phyloP scores from a whole-genome alignment of 1,284 basidiomycete species.

The Pterulicium gracile region DNA sequence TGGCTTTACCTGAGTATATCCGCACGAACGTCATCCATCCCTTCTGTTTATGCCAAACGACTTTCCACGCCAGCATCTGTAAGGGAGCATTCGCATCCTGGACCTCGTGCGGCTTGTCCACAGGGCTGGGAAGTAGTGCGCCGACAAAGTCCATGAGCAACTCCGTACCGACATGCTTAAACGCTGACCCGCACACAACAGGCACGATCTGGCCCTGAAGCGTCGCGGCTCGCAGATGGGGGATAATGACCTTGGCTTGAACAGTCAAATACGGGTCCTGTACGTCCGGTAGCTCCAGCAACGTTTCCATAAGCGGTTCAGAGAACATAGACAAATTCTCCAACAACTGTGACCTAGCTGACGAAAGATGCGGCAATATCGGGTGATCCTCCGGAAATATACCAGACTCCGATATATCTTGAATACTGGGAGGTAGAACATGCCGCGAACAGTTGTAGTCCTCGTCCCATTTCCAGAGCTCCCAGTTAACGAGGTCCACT shows the following conservation, averaged over 20 bases:
- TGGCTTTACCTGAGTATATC: slow-evolving; percentile 67
- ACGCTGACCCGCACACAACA: slow-evolving; percentile 76
- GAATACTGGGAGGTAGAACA: slow-evolving; percentile 40
- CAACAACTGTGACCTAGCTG: slow-evolving; percentile 59
- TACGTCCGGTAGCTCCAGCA: slow-evolving; percentile 46
- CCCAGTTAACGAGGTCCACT: slow-evolving; percentile 74
- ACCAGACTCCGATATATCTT: slow-evolving; percentile 28
- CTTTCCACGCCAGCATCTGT: slow-evolving; percentile 79
- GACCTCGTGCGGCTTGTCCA: slow-evolving; percentile 42
- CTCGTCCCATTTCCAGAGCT: slow-evolving; percentile 61
- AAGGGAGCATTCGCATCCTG: slow-evolving; percentile 38
- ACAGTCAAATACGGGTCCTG: slow-evolving; percentile 56
- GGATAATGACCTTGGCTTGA: slow-evolving; percentile 36
- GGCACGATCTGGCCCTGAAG: slow-evolving; percentile 62
- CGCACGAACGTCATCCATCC: slow-evolving; percentile 91
- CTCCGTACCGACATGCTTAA: slow-evolving; percentile 75
- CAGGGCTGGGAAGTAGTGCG: slow-evolving; percentile 69
- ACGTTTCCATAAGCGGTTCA: slow-evolving; percentile 63
- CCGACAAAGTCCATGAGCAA: slow-evolving; percentile 75
- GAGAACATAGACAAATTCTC: slow-evolving; percentile 76
- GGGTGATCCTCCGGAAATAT: slow-evolving; percentile 52
- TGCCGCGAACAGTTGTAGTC: slow-evolving; percentile 32
- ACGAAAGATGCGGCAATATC: slow-evolving; percentile 48
- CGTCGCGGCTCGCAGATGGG: slow-evolving; percentile 59
- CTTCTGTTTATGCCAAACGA: slow-evolving; percentile 71